A percentile compares a stretch with the other conserved stretches of the same genome.
Conservation (phyloP, 2,329 filamentous ascomycete species). For the Ophiostoma piceae region DNA sequence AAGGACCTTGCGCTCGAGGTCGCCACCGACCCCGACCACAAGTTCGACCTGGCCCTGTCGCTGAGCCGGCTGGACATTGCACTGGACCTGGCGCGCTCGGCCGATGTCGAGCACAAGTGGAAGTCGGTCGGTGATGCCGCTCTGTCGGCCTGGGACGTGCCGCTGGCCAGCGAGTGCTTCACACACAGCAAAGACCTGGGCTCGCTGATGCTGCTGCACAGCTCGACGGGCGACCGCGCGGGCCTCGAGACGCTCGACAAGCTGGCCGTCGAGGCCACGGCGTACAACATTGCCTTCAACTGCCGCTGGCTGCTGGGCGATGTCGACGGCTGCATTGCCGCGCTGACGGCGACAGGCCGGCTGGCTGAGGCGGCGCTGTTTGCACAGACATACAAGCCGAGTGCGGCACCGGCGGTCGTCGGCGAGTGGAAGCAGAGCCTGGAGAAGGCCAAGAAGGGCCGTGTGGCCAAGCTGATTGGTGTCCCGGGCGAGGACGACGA, state of each 20-base stretch:
- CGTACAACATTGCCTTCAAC: slow-evolving; percentile 90
- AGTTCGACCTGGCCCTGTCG: slow-evolving; percentile 83
- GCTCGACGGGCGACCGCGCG: slow-evolving; percentile 71
- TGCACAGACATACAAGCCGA: slow-evolving; percentile 92
- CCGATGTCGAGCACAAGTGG: slow-evolving; percentile 95
- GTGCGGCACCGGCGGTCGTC: slow-evolving; percentile 61
- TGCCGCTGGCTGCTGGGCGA: slow-evolving; percentile 84
- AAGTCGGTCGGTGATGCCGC: slow-evolving; percentile 94
- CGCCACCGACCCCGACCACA: slow-evolving; percentile 90
- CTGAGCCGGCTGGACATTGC: slow-evolving; percentile 82
- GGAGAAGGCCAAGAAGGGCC: slow-evolving; percentile 78
- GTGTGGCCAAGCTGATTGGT: slow-evolving; percentile 77
- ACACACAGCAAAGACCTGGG: slow-evolving; percentile 84
- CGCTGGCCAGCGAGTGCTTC: slow-evolving; percentile 89
- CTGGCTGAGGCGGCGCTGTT: slow-evolving; percentile 84
- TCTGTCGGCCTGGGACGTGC: slow-evolving; percentile 77
- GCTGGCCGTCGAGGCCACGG: slow-evolving; percentile 69
- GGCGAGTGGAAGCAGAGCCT: slow-evolving; percentile 75
- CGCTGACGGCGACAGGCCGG: slow-evolving; percentile 73
- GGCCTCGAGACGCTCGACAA: slow-evolving; percentile 67
- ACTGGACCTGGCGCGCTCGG: slow-evolving; percentile 72
- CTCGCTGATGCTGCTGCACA: slow-evolving; percentile 79
- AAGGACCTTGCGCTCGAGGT: slow-evolving; percentile 94
- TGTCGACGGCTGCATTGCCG: slow-evolving; percentile 71
- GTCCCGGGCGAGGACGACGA: slow-evolving; percentile 78